Evolutionary conservation across 208 protist species (phyloP).

Genomic region (Wallacemonas collosoma): DNA sequence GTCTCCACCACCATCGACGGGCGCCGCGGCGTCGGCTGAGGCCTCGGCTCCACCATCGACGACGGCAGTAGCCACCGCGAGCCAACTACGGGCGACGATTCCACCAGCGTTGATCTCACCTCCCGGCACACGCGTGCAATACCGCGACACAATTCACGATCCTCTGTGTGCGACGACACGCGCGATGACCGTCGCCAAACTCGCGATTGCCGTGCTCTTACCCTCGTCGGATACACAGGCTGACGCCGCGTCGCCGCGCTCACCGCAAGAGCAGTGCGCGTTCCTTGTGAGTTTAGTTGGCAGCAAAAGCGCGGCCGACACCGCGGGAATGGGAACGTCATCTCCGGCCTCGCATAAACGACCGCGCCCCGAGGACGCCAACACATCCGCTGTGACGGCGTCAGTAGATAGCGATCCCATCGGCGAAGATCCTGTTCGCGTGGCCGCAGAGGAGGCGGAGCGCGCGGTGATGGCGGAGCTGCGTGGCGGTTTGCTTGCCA

Average conservation of each 20-base stretch:
- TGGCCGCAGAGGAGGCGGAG: not conserved
- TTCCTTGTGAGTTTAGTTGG: not conserved
- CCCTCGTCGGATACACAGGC: not conserved
- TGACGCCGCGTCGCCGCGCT: not conserved
- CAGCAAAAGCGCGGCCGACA: not conserved
- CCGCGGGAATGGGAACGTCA: no score
- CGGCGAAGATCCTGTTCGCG: no score
- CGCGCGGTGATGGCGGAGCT: not conserved
- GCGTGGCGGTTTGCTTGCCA: not conserved
- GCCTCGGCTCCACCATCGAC: not conserved
- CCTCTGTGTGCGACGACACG: conserved; percentile 7
- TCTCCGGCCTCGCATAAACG: not conserved
- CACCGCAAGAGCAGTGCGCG: not conserved
- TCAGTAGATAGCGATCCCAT: no score
- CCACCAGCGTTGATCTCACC: conserved; percentile 8
- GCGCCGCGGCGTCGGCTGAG: not conserved
- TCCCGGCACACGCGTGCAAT: not conserved
- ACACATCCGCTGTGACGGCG: no score
- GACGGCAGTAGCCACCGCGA: not conserved
- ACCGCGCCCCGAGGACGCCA: not conserved
- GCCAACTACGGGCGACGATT: conserved; percentile 12
- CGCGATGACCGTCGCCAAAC: conserved; percentile 6
- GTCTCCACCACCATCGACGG: not conserved
- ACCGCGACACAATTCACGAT: conserved; percentile 1
- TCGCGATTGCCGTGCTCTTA: not conserved